phyloP scores from a whole-genome alignment of 2,329 filamentous ascomycete genomes.

The Canariomyces notabilis region DNA sequence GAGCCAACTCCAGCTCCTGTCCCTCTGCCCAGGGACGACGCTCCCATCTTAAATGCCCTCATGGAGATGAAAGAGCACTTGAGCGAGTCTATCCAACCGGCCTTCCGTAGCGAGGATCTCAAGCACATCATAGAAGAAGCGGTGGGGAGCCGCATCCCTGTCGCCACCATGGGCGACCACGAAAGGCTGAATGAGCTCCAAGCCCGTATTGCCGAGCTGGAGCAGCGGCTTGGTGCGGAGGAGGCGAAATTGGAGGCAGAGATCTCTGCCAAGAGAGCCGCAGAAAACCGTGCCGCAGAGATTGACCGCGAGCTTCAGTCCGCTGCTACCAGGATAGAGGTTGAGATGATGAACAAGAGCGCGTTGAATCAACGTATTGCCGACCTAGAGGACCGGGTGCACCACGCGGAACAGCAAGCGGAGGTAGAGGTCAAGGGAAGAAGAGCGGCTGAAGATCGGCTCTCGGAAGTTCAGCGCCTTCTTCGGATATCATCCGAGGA shows the following conservation, averaged over 20 bases:
- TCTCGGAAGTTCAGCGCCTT: conserved; percentile 66
- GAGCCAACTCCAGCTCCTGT: conserved; percentile 28
- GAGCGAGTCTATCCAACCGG: conserved; percentile 38
- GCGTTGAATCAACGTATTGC: conserved; percentile 56
- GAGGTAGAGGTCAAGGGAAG: conserved; percentile 61
- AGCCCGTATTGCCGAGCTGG: conserved; percentile 54
- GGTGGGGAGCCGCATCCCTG: conserved; percentile 52
- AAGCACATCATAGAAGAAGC: conserved; percentile 59
- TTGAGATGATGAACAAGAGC: conserved; percentile 57
- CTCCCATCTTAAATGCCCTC: conserved; percentile 61
- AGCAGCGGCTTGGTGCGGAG: conserved; percentile 49
- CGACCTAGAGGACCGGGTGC: conserved; percentile 65
- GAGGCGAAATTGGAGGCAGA: conserved; percentile 47
- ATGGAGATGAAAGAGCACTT: conserved; percentile 56
- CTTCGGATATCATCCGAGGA: conserved; percentile 68
- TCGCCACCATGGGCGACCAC: conserved; percentile 43
- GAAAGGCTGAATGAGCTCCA: conserved; percentile 56
- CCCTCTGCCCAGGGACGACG: conserved; percentile 32
- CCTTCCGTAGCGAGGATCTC: conserved; percentile 49
- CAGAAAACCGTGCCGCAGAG: conserved; percentile 50
- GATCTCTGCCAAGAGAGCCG: conserved; percentile 42
- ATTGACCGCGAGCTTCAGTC: conserved; percentile 50
- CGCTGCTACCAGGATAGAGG: conserved; percentile 54
- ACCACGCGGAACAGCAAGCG: conserved; percentile 55
- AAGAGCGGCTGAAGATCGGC: conserved; percentile 64